Conservation (phyloP, 495 filamentous ascomycete genomes). For the Aspergillus nanangensis region DNA sequence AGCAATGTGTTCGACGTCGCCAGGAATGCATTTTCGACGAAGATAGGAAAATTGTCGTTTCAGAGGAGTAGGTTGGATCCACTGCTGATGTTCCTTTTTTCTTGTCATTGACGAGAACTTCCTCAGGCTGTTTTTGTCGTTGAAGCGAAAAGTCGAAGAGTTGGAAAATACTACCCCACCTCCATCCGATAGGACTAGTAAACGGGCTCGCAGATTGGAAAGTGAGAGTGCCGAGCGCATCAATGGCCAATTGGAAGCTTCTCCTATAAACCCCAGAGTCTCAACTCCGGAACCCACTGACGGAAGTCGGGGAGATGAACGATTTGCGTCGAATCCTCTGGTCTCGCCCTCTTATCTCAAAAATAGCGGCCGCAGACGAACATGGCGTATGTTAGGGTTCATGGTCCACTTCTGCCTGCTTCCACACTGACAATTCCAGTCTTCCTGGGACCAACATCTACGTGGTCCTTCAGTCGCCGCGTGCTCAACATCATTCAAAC, state of each 20-base stretch:
- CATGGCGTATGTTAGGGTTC: conserved; percentile 21
- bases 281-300: conserved; percentile 7
- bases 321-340: conserved; percentile 18
- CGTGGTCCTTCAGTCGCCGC: conserved; percentile 31
- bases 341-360: conserved; percentile 17
- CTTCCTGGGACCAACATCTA: conserved; percentile 32
- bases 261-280: conserved; percentile 1
- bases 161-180: conserved; percentile 5
- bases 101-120: neutral
- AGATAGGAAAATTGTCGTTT: conserved; percentile 29
- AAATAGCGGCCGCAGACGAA: conserved; percentile 9
- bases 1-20: conserved; percentile 23
- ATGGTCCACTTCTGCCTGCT: neutral
- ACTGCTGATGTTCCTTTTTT: neutral
- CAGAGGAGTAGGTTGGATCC: conserved; percentile 16
- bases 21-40: conserved; percentile 25
- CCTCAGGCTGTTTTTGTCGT: conserved; percentile 13
- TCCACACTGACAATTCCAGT: conserved; percentile 7
- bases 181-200: neutral
- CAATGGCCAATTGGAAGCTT: neutral
- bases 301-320: conserved; percentile 10
- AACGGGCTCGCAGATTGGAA: conserved; percentile 3
- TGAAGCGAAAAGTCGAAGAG: conserved; percentile 17
- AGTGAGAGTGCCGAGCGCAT: neutral
- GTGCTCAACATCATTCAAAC: conserved; percentile 24